Evolutionary conservation across 2,329 filamentous ascomycete species (phyloP).

Genomic region (Colletotrichum spaethianum): DNA sequence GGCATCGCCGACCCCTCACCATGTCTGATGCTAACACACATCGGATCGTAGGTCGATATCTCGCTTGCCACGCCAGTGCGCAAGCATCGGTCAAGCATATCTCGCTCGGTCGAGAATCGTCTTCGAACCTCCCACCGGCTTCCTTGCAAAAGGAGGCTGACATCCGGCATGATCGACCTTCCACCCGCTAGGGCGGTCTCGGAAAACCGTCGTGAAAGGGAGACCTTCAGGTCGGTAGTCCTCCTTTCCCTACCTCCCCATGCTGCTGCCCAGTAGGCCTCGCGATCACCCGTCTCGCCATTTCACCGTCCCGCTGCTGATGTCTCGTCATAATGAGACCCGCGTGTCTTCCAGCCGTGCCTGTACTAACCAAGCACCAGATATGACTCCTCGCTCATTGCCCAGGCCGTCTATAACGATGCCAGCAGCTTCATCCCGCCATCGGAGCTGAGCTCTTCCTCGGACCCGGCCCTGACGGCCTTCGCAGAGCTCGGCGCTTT

Average conservation of each 20-base stretch:
- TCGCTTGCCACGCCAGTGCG: background rate
- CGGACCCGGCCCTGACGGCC: slow-evolving; percentile 59
- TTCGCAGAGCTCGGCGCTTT: slow-evolving; percentile 64
- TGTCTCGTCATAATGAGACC: background rate
- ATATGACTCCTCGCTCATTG: slow-evolving; percentile 35
- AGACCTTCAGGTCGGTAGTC: slow-evolving; percentile 47
- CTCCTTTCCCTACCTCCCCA: background rate
- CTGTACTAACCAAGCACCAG: slow-evolving; percentile 15
- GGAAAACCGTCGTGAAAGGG: slow-evolving; percentile 48
- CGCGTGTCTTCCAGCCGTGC: background rate
- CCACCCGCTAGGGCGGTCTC: slow-evolving; percentile 3
- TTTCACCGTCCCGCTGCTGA: background rate
- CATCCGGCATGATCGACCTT: background rate
- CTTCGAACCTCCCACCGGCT: background rate
- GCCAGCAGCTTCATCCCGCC: slow-evolving; percentile 42
- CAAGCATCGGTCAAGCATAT: background rate
- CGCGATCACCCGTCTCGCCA: background rate
- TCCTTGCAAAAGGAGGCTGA: background rate
- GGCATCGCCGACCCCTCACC: background rate
- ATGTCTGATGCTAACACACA: background rate
- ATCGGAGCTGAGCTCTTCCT: slow-evolving; percentile 45
- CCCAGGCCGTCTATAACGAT: slow-evolving; percentile 42
- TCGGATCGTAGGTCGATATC: background rate
- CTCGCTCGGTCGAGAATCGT: background rate
- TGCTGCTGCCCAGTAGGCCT: background rate